A percentile compares a stretch with the other conserved stretches of the same genome.
Evolutionary conservation across 306 rosid genomes (phyloP).

Genomic region (Astragalus glycyphyllos): DNA sequence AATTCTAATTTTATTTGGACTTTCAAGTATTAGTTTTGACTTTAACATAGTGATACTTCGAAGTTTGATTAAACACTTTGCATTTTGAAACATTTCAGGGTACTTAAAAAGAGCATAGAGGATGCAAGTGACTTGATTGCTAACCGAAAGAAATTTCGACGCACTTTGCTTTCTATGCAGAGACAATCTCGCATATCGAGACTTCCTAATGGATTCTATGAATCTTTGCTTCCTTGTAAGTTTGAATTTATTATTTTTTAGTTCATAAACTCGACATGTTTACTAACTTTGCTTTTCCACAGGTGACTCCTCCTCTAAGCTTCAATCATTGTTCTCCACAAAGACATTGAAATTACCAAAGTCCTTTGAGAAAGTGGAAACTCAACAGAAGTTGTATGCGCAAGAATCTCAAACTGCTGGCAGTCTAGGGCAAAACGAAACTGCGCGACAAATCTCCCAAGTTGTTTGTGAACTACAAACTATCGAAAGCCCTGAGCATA

Average conservation of each 20-base stretch:
- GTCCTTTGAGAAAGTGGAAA: slow-evolving; percentile 42
- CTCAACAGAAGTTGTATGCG: slow-evolving; percentile 39
- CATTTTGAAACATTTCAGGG: slow-evolving; percentile 58
- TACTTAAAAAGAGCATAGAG: slow-evolving; percentile 50
- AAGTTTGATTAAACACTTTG: slow-evolving; percentile 8
- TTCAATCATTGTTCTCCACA: slow-evolving; percentile 48
- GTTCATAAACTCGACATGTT: slow-evolving; percentile 33
- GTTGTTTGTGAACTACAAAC: slow-evolving; percentile 42
- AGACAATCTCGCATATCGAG: slow-evolving; percentile 45
- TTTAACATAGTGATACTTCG: slow-evolving; percentile 10
- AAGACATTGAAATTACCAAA: slow-evolving; percentile 45
- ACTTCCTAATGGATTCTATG: slow-evolving; percentile 55
- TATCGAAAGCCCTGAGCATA: too few relatives aligned
- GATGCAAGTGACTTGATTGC: slow-evolving; percentile 65
- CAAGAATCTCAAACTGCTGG: slow-evolving; percentile 46
- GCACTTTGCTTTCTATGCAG: slow-evolving; percentile 46
- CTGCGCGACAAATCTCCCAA: slow-evolving; percentile 64
- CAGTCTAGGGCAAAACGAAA: slow-evolving; percentile 42
- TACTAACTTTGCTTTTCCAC: slow-evolving; percentile 47
- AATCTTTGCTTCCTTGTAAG: slow-evolving; percentile 73
- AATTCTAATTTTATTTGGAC: slow-evolving; percentile 26
- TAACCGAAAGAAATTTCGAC: slow-evolving; percentile 54
- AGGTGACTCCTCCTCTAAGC: slow-evolving; percentile 62
- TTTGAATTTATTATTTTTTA: slow-evolving; percentile 39
- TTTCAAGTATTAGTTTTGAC: slow-evolving; percentile 20